Evolutionary conservation across 2,329 filamentous ascomycete species (phyloP).

Genomic region (Teratosphaeria destructans): DNA sequence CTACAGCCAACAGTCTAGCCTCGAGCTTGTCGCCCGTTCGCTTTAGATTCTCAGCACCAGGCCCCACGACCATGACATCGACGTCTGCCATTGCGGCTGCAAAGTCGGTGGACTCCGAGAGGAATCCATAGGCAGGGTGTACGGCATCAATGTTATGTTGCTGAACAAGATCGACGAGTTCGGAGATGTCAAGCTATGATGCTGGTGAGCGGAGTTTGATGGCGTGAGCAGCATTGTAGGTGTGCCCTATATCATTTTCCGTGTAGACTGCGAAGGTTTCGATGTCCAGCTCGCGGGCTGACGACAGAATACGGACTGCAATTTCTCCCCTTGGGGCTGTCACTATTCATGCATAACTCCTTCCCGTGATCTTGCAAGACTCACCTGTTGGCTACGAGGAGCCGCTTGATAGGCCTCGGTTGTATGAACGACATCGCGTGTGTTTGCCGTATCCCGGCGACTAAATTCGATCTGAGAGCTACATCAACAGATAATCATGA

Average conservation of each 20-base stretch:
- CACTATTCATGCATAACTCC: not conserved
- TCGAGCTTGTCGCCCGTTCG: conserved; percentile 48
- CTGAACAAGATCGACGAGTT: conserved; percentile 38
- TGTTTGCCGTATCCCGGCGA: not conserved
- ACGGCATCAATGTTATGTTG: conserved; percentile 45
- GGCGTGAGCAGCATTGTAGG: conserved; percentile 40
- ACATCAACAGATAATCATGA: not conserved
- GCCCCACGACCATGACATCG: conserved; percentile 42
- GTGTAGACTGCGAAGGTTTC: conserved; percentile 49
- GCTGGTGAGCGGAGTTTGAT: conserved; percentile 42
- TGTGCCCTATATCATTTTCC: conserved; percentile 45
- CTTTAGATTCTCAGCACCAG: conserved; percentile 46
- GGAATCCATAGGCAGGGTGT: conserved; percentile 54
- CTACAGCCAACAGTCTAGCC: conserved; percentile 41
- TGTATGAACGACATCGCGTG: conserved; percentile 2
- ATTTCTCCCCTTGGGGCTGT: conserved; percentile 48
- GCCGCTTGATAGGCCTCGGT: conserved; percentile 16
- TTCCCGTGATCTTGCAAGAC: not conserved
- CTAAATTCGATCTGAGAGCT: not conserved
- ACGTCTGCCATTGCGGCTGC: conserved; percentile 38
- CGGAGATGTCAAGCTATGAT: conserved; percentile 43
- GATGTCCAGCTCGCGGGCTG: conserved; percentile 48
- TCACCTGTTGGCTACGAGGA: conserved; percentile 23
- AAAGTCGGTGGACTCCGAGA: conserved; percentile 46
- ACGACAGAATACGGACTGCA: conserved; percentile 48